Percentiles rank a stretch among this genome's conserved stretches.
These are phyloP conservation scores for Parietaria judaica DNA, from an alignment of 306 rosid species.

Conservation along the genomic window DNA sequence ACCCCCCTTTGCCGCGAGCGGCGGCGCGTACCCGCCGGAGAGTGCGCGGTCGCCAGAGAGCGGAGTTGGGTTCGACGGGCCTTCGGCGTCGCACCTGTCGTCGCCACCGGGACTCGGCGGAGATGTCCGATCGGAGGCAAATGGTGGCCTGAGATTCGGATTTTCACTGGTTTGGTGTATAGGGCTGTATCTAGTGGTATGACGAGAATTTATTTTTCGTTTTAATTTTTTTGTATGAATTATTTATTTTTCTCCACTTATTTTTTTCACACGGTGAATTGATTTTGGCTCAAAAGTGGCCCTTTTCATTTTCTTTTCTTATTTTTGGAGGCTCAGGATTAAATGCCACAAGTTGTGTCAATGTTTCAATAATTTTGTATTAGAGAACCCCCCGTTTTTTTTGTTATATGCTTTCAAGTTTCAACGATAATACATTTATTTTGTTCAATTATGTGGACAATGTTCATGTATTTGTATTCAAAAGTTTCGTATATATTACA, in stretches of 20 bases:
- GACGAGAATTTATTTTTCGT: constrained; percentile 26
- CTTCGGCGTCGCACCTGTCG: constrained; percentile 43
- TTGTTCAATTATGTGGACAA: neutral
- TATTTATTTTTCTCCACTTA: constrained; percentile 8
- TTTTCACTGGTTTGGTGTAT: constrained; percentile 51
- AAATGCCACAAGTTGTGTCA: constrained; percentile 23
- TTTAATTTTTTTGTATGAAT: constrained; percentile 25
- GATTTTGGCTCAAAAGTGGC: constrained; percentile 20
- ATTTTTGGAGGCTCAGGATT: constrained; percentile 12
- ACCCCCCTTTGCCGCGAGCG: constrained; percentile 1
- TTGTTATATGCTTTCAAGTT: too few relatives aligned
- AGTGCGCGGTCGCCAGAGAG: constrained; percentile 47
- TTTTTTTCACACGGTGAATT: constrained; percentile 22
- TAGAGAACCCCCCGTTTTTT: constrained; percentile 16
- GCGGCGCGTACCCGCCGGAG: constrained; percentile 42
- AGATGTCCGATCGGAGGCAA: constrained; percentile 38
- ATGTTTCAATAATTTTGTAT: constrained; percentile 26
- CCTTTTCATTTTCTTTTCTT: constrained; percentile 3
- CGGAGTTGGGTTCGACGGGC: constrained; percentile 33
- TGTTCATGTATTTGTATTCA: neutral
- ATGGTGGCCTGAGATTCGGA: constrained; percentile 13
- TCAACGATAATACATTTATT: too few relatives aligned
- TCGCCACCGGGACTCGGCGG: constrained; percentile 64
- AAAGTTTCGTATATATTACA: neutral
- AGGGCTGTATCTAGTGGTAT: constrained; percentile 66